These are phyloP conservation scores for Roridomyces roridus DNA, from an alignment of 768 basidiomycete species.

Conservation along the genomic window DNA sequence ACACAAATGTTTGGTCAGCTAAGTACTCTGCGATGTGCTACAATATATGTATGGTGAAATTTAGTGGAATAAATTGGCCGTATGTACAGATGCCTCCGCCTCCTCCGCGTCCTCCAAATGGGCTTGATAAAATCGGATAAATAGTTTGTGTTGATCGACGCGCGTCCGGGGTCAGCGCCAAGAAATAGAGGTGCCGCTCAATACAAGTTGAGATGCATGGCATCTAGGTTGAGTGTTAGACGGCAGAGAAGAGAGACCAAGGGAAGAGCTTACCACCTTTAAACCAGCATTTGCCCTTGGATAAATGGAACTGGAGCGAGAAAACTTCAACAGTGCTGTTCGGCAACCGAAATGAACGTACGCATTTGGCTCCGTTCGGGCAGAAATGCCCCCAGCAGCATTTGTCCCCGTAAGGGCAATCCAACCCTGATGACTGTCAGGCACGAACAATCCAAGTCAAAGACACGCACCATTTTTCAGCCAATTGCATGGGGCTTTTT, in stretches of 20 bases:
- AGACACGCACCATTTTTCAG: conserved; percentile 68
- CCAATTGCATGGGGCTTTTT: conserved; percentile 88
- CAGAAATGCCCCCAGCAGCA: conserved; percentile 89
- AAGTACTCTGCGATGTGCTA: no score
- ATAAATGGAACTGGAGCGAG: conserved; percentile 53
- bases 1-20: no score
- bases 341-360: not conserved
- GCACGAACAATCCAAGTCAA: not conserved
- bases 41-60: conserved; percentile 23
- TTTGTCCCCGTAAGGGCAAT: conserved; percentile 74
- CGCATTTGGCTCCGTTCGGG: conserved; percentile 75
- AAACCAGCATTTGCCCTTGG: conserved; percentile 89
- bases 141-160: conserved; percentile 1
- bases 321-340: not conserved
- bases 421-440: conserved; percentile 51
- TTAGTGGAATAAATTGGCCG: conserved; percentile 20
- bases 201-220: conserved; percentile 46
- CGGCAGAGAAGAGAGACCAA: not conserved
- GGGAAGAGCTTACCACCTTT: conserved; percentile 61
- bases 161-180: not conserved
- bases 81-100: conserved; percentile 14
- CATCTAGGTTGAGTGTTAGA: conserved; percentile 34
- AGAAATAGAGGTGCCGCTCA: conserved; percentile 21
- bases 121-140: conserved; percentile 15
- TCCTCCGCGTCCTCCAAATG: conserved; percentile 15